Percentiles rank a stretch among this genome's conserved stretches.
phyloP scores from a whole-genome alignment of 208 protist species.

The Balamuthia mandrillaris region DNA sequence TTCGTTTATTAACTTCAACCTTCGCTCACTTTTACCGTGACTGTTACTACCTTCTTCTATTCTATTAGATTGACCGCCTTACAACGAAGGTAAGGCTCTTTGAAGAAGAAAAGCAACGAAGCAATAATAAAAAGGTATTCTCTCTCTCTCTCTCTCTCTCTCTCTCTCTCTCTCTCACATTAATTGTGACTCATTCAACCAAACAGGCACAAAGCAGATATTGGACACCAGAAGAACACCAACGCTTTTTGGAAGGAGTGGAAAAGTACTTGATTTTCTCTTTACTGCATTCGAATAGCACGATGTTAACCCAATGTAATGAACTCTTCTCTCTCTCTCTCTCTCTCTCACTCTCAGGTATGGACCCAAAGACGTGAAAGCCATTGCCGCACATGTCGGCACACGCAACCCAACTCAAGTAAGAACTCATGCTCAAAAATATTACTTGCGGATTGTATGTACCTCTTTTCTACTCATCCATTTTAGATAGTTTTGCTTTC shows the following conservation, averaged over 20 bases:
- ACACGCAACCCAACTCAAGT: conserved; percentile 63
- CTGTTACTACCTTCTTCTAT: background rate
- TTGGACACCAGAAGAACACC: conserved; percentile 63
- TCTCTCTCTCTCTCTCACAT: background rate
- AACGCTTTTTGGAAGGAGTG: conserved; percentile 56
- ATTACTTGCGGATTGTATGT: conserved; percentile 60
- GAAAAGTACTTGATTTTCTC: background rate
- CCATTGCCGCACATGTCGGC: conserved; percentile 48
- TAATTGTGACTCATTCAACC: background rate
- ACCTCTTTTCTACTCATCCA: no score
- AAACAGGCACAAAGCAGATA: conserved; percentile 49
- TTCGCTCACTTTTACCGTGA: background rate
- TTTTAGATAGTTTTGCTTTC: no score
- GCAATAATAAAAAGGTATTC: conserved; percentile 50
- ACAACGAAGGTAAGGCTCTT: conserved; percentile 48
- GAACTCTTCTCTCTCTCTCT: background rate
- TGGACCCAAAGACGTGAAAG: conserved; percentile 61
- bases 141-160: background rate
- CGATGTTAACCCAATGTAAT: background rate
- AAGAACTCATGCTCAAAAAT: conserved; percentile 63
- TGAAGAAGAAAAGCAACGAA: conserved; percentile 53
- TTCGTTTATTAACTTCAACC: background rate
- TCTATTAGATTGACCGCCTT: conserved; percentile 47
- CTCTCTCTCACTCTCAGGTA: conserved; percentile 38
- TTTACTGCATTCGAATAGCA: background rate